Evolutionary conservation across 305 asterid species (phyloP), one percentile per base, ranked within the genome.

Genomic region (Fraxinus angustifolia): DNA sequence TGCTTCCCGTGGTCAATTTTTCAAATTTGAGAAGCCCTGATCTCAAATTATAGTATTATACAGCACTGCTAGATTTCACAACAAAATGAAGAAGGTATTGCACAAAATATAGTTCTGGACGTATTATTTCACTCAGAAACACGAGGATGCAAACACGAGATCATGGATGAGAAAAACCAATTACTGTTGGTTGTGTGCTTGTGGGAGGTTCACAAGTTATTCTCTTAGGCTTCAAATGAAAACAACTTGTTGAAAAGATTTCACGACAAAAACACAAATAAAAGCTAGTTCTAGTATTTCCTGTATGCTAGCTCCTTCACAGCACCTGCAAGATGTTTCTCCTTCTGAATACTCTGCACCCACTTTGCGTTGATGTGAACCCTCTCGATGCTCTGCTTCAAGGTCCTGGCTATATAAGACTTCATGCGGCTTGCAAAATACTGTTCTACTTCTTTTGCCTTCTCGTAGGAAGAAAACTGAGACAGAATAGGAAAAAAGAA

Each of bases 311-410:
- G 90, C 93, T 90, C 97, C 77, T 82, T 87, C 56, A 93, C 89
- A 36, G 82, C 89, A 38, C 89, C 89, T 2, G 92, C 82, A 34
- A 95, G 92, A 87, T 87, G 75, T 68, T 90, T 86, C 92, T 94
- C 99, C 8, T 75, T 85, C 80, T 77, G 93, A 89, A 96, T 92
- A 96, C 96, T 90, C 80, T 88, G 84, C 16, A 89, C 94, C 98
- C 98, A 94, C 17, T 92, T 89, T 5, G 97, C 92, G 16, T 93
- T 92, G 31, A 95, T 92, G 77, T 89, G 96, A 80, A 93, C 91
- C 82, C 90, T 87, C 87, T 95, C 99, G 4, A 92, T 80, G 90
- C 97, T 93, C 87, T 95, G 99, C 90, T 91, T 95, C 89, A 95
- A 81, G 12, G 98, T 95, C 89, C 98, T 89, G 11, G 93, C 96